phyloP scores from a whole-genome alignment of 768 basidiomycete species.

The Pulveroboletus sp. region DNA sequence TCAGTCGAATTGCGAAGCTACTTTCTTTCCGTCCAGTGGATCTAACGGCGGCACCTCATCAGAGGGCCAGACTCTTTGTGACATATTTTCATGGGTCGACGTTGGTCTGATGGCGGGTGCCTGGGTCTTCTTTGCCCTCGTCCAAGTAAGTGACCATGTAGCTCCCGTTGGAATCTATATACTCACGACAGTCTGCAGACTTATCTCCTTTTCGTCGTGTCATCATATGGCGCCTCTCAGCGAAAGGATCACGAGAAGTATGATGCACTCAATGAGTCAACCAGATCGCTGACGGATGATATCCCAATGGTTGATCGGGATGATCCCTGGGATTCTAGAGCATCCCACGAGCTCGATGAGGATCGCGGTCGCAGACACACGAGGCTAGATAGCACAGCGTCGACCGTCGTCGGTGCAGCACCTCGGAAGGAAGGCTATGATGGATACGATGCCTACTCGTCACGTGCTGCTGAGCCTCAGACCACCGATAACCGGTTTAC shows the following conservation, averaged over 20 bases:
- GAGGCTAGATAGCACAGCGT: conserved; percentile 54
- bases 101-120: conserved; percentile 87
- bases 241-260: conserved; percentile 79
- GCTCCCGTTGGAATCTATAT: background rate
- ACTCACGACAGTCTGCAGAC: conserved; percentile 33
- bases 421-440: conserved; percentile 42
- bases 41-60: conserved; percentile 30
- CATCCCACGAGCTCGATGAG: conserved; percentile 39
- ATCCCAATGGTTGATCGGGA: conserved; percentile 61
- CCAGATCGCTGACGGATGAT: conserved; percentile 49
- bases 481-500: conserved; percentile 28
- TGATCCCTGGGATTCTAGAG: conserved; percentile 67
- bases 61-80: conserved; percentile 73
- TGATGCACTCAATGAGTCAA: conserved; percentile 61
- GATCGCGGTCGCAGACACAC: conserved; percentile 42
- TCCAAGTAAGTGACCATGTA: conserved; percentile 52
- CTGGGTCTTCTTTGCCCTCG: conserved; percentile 74
- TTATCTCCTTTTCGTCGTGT: conserved; percentile 44
- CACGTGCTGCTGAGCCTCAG: conserved; percentile 30
- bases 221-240: conserved; percentile 69
- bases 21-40: conserved; percentile 46
- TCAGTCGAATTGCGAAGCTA: conserved; percentile 54
- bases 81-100: conserved; percentile 89
- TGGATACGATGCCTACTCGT: conserved; percentile 19
- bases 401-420: conserved; percentile 51